phyloP scores from a whole-genome alignment of 306 rosid species.

The Sphenostylis stenocarpa region DNA sequence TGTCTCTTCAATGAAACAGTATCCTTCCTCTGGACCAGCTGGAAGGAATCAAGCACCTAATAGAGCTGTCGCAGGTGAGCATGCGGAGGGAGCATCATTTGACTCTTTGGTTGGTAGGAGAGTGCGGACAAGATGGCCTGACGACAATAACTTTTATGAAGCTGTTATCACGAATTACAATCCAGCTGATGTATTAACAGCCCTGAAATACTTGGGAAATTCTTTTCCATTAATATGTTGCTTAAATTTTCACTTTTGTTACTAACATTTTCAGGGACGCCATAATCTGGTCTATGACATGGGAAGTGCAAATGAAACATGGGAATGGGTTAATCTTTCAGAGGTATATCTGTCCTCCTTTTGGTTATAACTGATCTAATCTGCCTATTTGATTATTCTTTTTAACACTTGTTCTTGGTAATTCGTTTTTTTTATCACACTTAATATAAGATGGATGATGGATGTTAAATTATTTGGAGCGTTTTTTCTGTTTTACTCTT shows the following conservation, averaged over 20 bases:
- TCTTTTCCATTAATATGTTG: constrained; percentile 21
- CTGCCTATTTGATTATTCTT: neutral
- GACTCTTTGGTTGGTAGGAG: constrained; percentile 74
- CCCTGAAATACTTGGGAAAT: constrained; percentile 17
- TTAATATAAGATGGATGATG: neutral
- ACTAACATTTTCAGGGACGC: constrained; percentile 62
- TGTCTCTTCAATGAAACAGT: constrained; percentile 73
- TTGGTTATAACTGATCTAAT: neutral
- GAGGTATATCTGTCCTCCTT: constrained; percentile 61
- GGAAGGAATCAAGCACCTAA: constrained; percentile 75
- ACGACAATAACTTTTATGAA: constrained; percentile 93
- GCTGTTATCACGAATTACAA: constrained; percentile 84
- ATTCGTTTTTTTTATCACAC: neutral
- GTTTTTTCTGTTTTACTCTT: neutral
- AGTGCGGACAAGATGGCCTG: constrained; percentile 97
- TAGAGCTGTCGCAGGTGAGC: constrained; percentile 62
- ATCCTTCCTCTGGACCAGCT: constrained; percentile 61
- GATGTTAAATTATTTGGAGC: neutral
- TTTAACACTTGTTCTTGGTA: neutral
- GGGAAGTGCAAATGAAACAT: constrained; percentile 70
- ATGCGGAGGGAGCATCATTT: constrained; percentile 58
- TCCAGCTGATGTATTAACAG: constrained; percentile 58
- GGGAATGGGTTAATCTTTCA: constrained; percentile 91
- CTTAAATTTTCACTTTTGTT: constrained; percentile 14
- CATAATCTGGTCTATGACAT: constrained; percentile 87